Percentiles rank a stretch among this genome's conserved stretches.
Conservation (phyloP, 352 stramenopile species). For the Phytophthora chlamydospora region DNA sequence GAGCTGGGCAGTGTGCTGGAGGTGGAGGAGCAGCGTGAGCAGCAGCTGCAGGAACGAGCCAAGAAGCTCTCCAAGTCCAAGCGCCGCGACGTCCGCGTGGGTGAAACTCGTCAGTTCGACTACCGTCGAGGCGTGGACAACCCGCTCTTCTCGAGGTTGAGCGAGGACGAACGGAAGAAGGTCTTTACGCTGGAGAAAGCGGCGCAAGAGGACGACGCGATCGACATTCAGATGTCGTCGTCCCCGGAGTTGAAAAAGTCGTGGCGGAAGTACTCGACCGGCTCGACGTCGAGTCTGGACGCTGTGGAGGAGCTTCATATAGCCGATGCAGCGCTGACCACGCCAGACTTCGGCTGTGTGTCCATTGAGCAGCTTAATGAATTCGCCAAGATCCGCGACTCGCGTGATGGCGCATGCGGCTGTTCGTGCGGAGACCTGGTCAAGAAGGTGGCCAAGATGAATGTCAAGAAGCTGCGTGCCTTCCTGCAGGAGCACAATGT, state of each 20-base stretch:
- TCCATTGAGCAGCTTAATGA: constrained; percentile 86
- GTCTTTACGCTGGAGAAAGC: constrained; percentile 59
- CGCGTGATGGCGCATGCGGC: constrained; percentile 70
- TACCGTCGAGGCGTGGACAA: constrained; percentile 76
- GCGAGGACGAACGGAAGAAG: constrained; percentile 69
- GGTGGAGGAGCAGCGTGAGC: constrained; percentile 57
- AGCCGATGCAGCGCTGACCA: constrained; percentile 34
- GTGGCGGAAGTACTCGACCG: constrained; percentile 44
- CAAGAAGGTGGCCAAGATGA: constrained; percentile 88
- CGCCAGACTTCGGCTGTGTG: constrained; percentile 76
- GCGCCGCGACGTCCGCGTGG: constrained; percentile 54
- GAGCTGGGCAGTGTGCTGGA: constrained; percentile 75
- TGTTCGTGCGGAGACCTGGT: constrained; percentile 85
- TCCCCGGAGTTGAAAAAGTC: constrained; percentile 29
- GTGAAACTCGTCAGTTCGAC: constrained; percentile 85
- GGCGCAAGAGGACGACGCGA: constrained; percentile 26
- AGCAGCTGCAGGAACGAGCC: constrained; percentile 58
- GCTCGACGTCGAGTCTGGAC: constrained; percentile 29
- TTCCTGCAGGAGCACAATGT: constrained; percentile 72
- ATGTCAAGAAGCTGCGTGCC: constrained; percentile 74
- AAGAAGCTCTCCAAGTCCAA: constrained; percentile 73
- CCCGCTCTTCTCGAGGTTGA: constrained; percentile 78
- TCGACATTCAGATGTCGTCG: constrained; percentile 36
- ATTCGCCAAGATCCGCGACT: constrained; percentile 84
- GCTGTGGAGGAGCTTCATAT: constrained; percentile 21